A percentile compares a stretch with the other conserved stretches of the same genome.
Conservation (phyloP, 2,329 filamentous ascomycete species). For the Aspergillus luchuensis region DNA sequence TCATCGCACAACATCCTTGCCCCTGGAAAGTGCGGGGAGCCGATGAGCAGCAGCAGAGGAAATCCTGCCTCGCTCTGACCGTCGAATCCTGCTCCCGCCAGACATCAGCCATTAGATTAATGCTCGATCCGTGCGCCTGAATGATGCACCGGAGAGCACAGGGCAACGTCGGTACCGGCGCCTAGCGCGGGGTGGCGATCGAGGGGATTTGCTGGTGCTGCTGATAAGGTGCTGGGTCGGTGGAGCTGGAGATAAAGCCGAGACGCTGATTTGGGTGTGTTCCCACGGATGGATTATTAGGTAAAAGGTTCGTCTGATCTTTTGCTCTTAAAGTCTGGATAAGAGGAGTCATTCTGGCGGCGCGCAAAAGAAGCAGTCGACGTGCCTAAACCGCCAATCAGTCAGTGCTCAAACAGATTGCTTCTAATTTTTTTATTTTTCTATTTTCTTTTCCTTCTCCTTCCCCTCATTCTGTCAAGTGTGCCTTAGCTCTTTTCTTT, state of each 20-base stretch:
- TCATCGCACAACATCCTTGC: slow-evolving; percentile 8
- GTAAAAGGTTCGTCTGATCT: slow-evolving; percentile 16
- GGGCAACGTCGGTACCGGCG: slow-evolving; percentile 23
- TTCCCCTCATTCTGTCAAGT: background rate
- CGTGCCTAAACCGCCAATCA: background rate
- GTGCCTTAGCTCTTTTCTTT: background rate
- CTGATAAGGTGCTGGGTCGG: slow-evolving; percentile 45
- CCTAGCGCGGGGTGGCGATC: slow-evolving; percentile 32
- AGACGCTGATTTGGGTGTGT: slow-evolving; percentile 22
- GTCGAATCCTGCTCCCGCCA: background rate
- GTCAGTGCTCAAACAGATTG: too few relatives aligned
- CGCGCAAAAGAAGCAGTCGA: background rate
- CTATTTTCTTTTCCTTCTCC: background rate
- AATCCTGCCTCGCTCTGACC: background rate
- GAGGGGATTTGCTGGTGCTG: slow-evolving; percentile 11
- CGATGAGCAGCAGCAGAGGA: background rate
- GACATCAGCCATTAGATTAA: slow-evolving; percentile 8
- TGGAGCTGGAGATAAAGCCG: slow-evolving; percentile 30
- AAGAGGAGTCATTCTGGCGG: slow-evolving; percentile 1
- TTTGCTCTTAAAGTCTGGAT: slow-evolving; percentile 11
- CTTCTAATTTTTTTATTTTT: background rate
- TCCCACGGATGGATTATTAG: slow-evolving; percentile 19
- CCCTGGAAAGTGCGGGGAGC: slow-evolving; percentile 11
- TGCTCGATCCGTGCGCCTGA: slow-evolving; percentile 16
- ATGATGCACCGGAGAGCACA: background rate